Evolutionary conservation across 1,284 basidiomycete species (phyloP), one percentile per base, ranked within the genome.

Genomic region (Ceratobasidium sp.): DNA sequence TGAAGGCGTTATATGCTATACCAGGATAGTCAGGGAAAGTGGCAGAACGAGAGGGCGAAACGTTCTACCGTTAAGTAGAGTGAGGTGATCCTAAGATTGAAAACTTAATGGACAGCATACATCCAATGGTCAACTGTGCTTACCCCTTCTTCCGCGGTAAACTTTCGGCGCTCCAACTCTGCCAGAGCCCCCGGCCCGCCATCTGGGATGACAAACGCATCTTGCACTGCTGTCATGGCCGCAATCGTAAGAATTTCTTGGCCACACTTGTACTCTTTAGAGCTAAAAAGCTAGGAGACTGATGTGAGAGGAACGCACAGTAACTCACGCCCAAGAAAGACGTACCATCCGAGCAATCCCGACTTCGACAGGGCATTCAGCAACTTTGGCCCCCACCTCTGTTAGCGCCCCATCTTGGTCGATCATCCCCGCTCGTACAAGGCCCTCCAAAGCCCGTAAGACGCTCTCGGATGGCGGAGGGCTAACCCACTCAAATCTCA

Each of bases 101-200:
- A 59, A 67, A 6, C 51, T 25, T 12, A 54, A 67, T 36, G 5
- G 25, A 4, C 38, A 9, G 40, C 42, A 58, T 69, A 46, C 44
- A 69, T 1, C 21, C 53, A 49, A 62, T 42, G 44, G 2, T 18
- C 72, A 36, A 11, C 33, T 42, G 25, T 33, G 77, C 86, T 78
- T 74, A 93, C 93, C 76, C 97, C 97, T 86, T 99, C 96, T 80
- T 97, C 94, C 0, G 95, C 95, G 0, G 94, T 96, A 77, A 99
- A 99, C 78, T 97, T 96, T 69, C 96, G 84, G 61, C 94, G 85
- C 79, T 96, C 94, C 9, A 99, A 82, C 80, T 97, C 94, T 9
- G 92, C 94, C 66, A 95, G 79, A 0, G 93, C 92, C 7, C 91
- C 92, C 16, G 88, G 85, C n/a, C 87, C 86, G 7, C 94, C 94